phyloP scores from a whole-genome alignment of 495 filamentous ascomycete genomes.

The Aspergillus asperescens region DNA sequence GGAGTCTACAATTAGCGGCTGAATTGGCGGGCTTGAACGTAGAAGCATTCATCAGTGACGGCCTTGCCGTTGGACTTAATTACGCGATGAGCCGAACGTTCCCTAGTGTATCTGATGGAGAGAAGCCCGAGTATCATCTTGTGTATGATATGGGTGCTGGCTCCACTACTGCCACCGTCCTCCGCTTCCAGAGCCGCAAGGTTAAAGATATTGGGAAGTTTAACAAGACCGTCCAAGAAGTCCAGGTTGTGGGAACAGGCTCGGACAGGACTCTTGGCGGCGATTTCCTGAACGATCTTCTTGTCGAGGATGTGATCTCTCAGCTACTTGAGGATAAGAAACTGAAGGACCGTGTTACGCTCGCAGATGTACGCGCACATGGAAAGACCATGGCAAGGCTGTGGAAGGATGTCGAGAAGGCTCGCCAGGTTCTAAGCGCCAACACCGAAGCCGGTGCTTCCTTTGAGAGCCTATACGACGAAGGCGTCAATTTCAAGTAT shows the following conservation, averaged over 20 bases:
- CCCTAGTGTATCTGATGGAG: conserved; percentile 73
- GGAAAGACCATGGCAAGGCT: conserved; percentile 83
- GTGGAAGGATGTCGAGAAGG: conserved; percentile 82
- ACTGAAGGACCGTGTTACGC: conserved; percentile 61
- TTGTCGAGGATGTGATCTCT: conserved; percentile 80
- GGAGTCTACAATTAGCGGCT: conserved; percentile 72
- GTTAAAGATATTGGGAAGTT: conserved; percentile 90
- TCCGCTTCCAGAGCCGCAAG: conserved; percentile 80
- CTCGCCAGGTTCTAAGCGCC: conserved; percentile 87
- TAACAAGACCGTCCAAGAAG: conserved; percentile 96
- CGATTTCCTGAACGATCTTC: conserved; percentile 79
- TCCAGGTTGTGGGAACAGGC: conserved; percentile 75
- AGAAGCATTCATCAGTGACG: conserved; percentile 80
- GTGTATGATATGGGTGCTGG: conserved; percentile 98
- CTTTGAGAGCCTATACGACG: conserved; percentile 78
- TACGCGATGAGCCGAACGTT: conserved; percentile 91
- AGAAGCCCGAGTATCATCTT: conserved; percentile 86
- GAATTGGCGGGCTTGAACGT: conserved; percentile 83
- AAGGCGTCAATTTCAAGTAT: conserved; percentile 89
- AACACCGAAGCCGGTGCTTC: conserved; percentile 75
- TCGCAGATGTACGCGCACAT: conserved; percentile 59
- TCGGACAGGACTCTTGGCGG: conserved; percentile 91
- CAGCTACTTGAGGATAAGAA: conserved; percentile 67
- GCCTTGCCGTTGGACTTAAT: conserved; percentile 86
- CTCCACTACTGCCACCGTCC: conserved; percentile 88